Conservation (phyloP, 2,329 filamentous ascomycete species). For the Trichothecium roseum region DNA sequence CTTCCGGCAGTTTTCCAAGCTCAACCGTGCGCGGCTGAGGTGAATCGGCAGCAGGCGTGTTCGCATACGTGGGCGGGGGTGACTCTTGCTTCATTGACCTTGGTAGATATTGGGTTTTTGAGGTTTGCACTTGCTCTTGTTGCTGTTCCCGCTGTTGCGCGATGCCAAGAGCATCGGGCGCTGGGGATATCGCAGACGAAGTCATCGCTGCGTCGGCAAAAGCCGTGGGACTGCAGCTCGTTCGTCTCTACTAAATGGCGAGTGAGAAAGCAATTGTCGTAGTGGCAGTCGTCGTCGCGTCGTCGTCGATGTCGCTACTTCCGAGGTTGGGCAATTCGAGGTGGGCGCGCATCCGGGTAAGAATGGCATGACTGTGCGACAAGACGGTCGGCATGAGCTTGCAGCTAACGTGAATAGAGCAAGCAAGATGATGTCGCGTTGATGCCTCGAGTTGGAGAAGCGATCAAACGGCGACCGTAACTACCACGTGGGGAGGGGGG, state of each 20-base stretch:
- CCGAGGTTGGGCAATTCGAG: too few relatives aligned
- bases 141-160: neutral
- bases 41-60: neutral
- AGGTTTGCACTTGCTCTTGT: neutral
- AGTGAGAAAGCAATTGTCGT: conserved; percentile 1
- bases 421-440: too few relatives aligned
- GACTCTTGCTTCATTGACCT: conserved; percentile 1
- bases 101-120: neutral
- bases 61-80: neutral
- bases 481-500: too few relatives aligned
- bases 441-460: too few relatives aligned
- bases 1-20: too few relatives aligned
- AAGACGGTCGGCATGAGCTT: too few relatives aligned
- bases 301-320: neutral
- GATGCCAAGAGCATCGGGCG: neutral
- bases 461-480: too few relatives aligned
- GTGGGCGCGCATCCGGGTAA: too few relatives aligned
- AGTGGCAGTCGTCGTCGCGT: conserved; percentile 5
- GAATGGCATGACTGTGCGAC: too few relatives aligned
- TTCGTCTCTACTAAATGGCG: conserved; percentile 30
- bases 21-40: neutral
- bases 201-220: conserved; percentile 41
- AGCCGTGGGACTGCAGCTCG: conserved; percentile 32
- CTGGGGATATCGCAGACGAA: conserved; percentile 32
- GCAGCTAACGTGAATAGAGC: too few relatives aligned